A percentile compares a stretch with the other conserved stretches of the same genome.
Conservation (phyloP, 306 rosid species). For the Rubus parviflorus region DNA sequence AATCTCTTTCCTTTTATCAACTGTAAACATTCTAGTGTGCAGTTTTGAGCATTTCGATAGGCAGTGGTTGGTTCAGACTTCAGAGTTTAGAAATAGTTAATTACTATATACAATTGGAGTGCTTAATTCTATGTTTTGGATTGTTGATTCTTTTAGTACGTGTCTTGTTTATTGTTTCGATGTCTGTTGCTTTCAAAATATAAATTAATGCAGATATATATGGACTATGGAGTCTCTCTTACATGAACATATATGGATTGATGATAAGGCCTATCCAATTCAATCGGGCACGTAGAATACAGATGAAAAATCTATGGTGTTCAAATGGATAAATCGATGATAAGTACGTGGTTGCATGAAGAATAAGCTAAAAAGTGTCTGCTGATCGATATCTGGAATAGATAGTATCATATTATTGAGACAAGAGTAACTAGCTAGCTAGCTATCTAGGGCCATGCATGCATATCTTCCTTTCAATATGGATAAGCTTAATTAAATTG, state of each 20-base stretch:
- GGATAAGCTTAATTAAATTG: conserved; percentile 25
- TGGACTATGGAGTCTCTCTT: no score
- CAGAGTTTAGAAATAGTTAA: not conserved
- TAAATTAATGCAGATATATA: no score
- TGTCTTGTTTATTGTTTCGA: no score
- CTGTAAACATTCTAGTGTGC: no score
- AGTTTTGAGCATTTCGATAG: not conserved
- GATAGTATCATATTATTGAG: not conserved
- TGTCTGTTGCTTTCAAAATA: no score
- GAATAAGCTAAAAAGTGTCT: conserved; percentile 16
- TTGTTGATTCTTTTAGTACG: no score
- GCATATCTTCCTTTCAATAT: conserved; percentile 1
- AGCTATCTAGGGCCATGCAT: conserved; percentile 10
- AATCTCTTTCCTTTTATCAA: not conserved
- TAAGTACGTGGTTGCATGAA: conserved; percentile 4
- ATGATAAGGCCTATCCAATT: no score
- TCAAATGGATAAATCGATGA: no score
- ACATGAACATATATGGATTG: no score
- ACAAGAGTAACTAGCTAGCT: not conserved
- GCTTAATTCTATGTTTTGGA: no score
- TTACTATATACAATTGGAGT: not conserved
- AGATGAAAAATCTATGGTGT: no score
- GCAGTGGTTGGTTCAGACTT: not conserved
- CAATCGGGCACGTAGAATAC: no score
- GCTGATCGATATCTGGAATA: not conserved